A percentile compares a stretch with the other conserved stretches of the same genome.
These are phyloP conservation scores for Neopestalotiopsis clavispora DNA, from an alignment of 2,329 filamentous ascomycete species.

Conservation along the genomic window DNA sequence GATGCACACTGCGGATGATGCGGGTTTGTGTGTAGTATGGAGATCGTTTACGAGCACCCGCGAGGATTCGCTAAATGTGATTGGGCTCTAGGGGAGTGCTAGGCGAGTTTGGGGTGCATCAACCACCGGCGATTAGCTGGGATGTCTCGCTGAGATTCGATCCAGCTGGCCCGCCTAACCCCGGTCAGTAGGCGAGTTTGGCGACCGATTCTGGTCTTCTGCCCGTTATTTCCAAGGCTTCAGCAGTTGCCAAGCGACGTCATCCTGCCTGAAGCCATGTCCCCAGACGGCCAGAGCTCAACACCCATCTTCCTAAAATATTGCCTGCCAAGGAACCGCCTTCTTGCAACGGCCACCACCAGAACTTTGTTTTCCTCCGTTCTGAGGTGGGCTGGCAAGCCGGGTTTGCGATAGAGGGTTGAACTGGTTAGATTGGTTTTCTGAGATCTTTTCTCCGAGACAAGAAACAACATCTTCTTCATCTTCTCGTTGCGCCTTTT, in stretches of 20 bases:
- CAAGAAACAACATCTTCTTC: neutral
- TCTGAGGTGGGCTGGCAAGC: neutral
- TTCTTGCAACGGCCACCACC: neutral
- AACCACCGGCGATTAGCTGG: neutral
- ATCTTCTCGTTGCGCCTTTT: neutral
- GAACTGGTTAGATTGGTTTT: neutral
- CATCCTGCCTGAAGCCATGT: neutral
- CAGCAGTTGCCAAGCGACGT: slow-evolving; percentile 12
- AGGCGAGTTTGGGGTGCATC: neutral
- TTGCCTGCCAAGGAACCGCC: neutral
- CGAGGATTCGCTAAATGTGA: neutral
- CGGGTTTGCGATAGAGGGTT: neutral
- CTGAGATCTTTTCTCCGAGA: neutral
- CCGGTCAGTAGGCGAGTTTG: neutral
- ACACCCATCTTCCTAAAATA: too few relatives aligned
- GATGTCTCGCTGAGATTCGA: neutral
- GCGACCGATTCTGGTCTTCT: neutral
- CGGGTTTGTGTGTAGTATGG: neutral
- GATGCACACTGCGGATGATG: neutral
- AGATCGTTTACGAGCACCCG: neutral
- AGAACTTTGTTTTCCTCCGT: neutral
- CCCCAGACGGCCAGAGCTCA: too few relatives aligned
- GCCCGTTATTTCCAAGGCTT: neutral
- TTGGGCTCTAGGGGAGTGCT: neutral
- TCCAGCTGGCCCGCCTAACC: neutral